Percentiles rank a stretch among this genome's conserved stretches.
Evolutionary conservation across 257 asterid genomes (phyloP).

Genomic region (Nicotiana obtusifolia): DNA sequence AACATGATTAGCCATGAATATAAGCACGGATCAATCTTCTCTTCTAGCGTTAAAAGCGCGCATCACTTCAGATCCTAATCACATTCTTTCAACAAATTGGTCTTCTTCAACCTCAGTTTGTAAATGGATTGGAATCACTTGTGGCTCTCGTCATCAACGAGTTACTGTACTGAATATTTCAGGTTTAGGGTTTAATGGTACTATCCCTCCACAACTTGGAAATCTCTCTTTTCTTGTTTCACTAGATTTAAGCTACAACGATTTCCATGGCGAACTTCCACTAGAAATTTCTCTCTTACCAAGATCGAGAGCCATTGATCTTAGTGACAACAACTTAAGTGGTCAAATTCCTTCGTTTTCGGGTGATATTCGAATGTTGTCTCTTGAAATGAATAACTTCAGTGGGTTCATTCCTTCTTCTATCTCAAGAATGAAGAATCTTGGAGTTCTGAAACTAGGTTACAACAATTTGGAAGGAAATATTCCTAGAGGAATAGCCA

Average conservation of each 20-base stretch:
- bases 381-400: constrained; percentile 6
- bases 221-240: constrained; percentile 30
- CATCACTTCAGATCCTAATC: not conserved
- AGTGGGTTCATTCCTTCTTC: constrained; percentile 5
- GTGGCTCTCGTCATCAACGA: constrained; percentile 26
- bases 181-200: constrained; percentile 21
- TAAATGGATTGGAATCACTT: constrained; percentile 29
- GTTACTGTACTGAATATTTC: constrained; percentile 24
- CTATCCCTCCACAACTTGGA: constrained; percentile 27
- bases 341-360: not conserved
- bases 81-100: constrained; percentile 22
- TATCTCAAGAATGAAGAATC: not conserved
- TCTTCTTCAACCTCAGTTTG: constrained; percentile 18
- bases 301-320: not conserved
- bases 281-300: constrained; percentile 17
- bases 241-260: constrained; percentile 23
- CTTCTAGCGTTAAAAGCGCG: constrained; percentile 21
- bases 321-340: constrained; percentile 4
- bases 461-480: constrained; percentile 9
- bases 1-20: constrained; percentile 5
- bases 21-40: constrained; percentile 26
- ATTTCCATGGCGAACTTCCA: constrained; percentile 23
- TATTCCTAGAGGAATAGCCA: not conserved
- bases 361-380: not conserved
- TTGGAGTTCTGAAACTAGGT: not conserved